phyloP scores from a whole-genome alignment of 306 rosid genomes.

The Hylodesmum podocarpum region DNA sequence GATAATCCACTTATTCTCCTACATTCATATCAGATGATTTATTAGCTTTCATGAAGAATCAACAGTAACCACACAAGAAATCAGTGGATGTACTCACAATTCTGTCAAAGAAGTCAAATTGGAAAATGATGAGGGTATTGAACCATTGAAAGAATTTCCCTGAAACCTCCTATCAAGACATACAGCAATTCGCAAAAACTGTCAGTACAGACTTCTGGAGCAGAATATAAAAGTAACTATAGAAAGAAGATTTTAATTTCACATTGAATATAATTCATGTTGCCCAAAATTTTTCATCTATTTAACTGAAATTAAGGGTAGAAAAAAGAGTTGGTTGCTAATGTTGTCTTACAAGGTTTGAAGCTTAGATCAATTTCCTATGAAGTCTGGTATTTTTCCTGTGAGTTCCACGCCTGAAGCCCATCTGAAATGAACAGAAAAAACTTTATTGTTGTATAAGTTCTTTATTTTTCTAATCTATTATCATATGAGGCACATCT shows the following conservation, averaged over 20 bases:
- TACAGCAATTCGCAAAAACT: neutral
- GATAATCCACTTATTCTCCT: conserved; percentile 67
- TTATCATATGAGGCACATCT: neutral
- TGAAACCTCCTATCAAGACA: conserved; percentile 64
- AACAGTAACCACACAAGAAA: neutral
- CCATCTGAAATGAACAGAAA: conserved; percentile 53
- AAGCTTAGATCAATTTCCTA: conserved; percentile 72
- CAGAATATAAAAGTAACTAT: neutral
- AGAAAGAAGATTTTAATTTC: neutral
- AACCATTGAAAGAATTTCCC: conserved; percentile 78
- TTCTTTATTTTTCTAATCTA: neutral
- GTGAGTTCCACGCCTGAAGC: conserved; percentile 64
- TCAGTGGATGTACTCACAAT: conserved; percentile 54
- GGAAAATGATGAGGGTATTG: conserved; percentile 65
- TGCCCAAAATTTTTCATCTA: neutral
- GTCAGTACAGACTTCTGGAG: conserved; percentile 1
- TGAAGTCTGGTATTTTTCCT: conserved; percentile 72
- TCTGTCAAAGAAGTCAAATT: conserved; percentile 64
- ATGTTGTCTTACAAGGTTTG: conserved; percentile 53
- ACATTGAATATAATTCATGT: neutral
- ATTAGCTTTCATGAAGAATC: conserved; percentile 32
- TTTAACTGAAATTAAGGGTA: neutral
- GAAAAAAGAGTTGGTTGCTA: neutral
- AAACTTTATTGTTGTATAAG: neutral
- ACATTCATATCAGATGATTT: conserved; percentile 23